Percentiles rank a stretch among this genome's conserved stretches.
Evolutionary conservation across 306 rosid species (phyloP).

Genomic region (Phaseolus lunatus): DNA sequence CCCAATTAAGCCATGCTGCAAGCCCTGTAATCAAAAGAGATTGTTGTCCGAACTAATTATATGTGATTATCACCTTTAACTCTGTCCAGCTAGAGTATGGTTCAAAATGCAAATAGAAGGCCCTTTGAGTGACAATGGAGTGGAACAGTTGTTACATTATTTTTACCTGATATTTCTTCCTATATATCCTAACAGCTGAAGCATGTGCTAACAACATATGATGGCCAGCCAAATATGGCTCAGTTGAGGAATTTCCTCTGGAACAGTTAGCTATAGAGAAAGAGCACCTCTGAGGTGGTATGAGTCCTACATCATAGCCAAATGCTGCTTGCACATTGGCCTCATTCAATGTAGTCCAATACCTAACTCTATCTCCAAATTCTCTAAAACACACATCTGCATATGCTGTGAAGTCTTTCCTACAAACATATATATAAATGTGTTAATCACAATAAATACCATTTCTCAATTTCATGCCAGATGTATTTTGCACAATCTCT

Average conservation of each 20-base stretch:
- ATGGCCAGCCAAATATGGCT: slow-evolving; percentile 61
- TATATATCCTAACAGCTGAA: slow-evolving; percentile 48
- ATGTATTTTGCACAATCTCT: not conserved
- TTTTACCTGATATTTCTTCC: slow-evolving; percentile 52
- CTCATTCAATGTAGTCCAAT: slow-evolving; percentile 65
- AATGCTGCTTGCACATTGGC: slow-evolving; percentile 13
- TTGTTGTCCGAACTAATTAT: not conserved
- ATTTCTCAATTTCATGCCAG: not conserved
- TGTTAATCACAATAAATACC: not conserved
- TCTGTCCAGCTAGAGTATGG: too few species aligned
- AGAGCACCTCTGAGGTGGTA: slow-evolving; percentile 56
- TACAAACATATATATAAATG: slow-evolving; percentile 28
- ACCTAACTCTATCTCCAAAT: slow-evolving; percentile 61
- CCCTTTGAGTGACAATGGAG: not conserved
- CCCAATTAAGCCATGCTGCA: slow-evolving; percentile 69
- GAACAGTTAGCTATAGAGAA: slow-evolving; percentile 38
- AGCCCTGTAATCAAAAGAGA: slow-evolving; percentile 52
- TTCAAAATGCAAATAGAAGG: not conserved
- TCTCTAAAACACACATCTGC: slow-evolving; percentile 60
- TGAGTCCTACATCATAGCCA: slow-evolving; percentile 37
- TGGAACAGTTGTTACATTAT: not conserved
- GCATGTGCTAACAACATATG: slow-evolving; percentile 57
- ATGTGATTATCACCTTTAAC: too few species aligned
- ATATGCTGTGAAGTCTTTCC: slow-evolving; percentile 56
- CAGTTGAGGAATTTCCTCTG: slow-evolving; percentile 59